Evolutionary conservation across 345 rosid genomes (phyloP).

Genomic region (Populus davidiana): DNA sequence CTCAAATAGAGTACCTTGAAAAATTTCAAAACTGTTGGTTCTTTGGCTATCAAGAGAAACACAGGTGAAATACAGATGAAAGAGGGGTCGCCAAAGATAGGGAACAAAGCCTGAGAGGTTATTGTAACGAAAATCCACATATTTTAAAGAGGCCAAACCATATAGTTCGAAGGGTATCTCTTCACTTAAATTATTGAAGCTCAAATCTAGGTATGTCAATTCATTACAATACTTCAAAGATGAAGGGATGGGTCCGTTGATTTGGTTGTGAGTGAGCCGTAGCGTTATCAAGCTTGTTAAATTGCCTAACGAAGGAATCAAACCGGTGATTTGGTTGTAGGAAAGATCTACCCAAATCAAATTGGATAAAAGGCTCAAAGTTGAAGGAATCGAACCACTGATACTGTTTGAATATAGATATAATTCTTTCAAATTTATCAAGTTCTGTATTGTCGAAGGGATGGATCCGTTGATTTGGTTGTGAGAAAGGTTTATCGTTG

Average conservation of each 20-base stretch:
- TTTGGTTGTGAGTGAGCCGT: no score
- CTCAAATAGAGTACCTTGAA: no score
- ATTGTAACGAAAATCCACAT: not conserved
- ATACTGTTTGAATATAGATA: not conserved
- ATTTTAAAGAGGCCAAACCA: rapidly evolving
- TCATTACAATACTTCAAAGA: no score
- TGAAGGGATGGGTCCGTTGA: not conserved
- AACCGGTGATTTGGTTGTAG: no score
- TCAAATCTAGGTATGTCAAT: no score
- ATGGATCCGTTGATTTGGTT: not conserved
- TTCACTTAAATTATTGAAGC: no score
- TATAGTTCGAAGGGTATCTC: no score
- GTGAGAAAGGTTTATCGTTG: rapidly evolving
- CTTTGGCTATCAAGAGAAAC: not conserved
- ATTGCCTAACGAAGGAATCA: no score
- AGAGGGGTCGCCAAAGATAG: not conserved
- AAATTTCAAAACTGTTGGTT: not conserved
- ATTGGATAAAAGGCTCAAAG: no score
- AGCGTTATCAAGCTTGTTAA: rapidly evolving
- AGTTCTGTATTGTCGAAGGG: not conserved
- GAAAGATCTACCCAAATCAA: no score
- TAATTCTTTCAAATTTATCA: not conserved
- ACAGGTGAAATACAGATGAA: not conserved
- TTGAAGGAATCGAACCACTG: not conserved
- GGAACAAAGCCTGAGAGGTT: not conserved